Evolutionary conservation across 257 asterid genomes (phyloP), one percentile per base, ranked within the genome.

Genomic region (Salvia hispanica): DNA sequence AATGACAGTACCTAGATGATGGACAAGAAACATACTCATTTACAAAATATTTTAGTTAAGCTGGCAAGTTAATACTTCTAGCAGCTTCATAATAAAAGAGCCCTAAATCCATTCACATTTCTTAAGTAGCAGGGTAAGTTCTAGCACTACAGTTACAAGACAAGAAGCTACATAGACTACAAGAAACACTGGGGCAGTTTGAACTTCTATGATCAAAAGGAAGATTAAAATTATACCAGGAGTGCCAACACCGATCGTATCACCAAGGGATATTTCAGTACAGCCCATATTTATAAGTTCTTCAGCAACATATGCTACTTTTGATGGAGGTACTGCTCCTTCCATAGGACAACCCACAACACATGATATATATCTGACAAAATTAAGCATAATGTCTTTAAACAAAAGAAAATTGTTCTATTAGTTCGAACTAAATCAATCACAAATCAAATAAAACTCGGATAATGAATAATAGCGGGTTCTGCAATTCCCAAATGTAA

Each of bases 321-420:
- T 80, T 53, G 90, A 76, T 47, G 99, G 96, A 76, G 85, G 79
- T 61, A 90, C 89, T 56, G 83, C 84, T 72, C 99, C 97, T 85
- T 93, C 99, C 69, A 86, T 84, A 15, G 97, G 99, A 80, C 99
- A 93, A 66, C 99, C 99, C 77, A 86, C 95, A 56, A 93, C 96
- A 65, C 96, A 90, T 51, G 97, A 93, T 78, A 90, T 75, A 74
- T 93, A 93, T 72, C 95, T 90, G 84, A 70, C 61, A 74, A 77
- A 71, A 80, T 52, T 48, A 77, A 66, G 68, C 60, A 73, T 18
- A 69, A 31, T 25, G 28, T 33, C 39, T 68, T 65, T 61, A 71
- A 69, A 68, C 34, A 39, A 44, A 54, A 25, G 42, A 63, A 63
- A 36, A 37, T 6, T 4, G 67, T n/a, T 62, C 37, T 39, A 7